Evolutionary conservation across 108 stramenopile genomes (phyloP), one percentile per base, ranked within the genome.

Genomic region (Skeletonema tropicum): DNA sequence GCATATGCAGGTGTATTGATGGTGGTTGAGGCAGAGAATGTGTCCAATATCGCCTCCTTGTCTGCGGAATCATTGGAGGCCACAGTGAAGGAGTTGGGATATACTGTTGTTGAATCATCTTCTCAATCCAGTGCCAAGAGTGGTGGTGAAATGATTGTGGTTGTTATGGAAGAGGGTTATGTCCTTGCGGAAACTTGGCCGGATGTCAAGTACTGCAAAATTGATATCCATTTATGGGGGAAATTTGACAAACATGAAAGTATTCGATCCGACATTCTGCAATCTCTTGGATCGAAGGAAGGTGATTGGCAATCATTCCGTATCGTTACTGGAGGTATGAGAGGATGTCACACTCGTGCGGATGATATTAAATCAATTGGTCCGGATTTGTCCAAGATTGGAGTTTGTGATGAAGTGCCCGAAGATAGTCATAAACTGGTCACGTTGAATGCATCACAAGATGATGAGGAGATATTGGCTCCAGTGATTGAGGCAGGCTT

Each of bases 301-400:
- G 36, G 60, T 10, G 59, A 46, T 42, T 85, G 88, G 5, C 52
- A 55, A 23, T 80, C 74, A 17, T 94, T 79, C 75, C 88, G 90
- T 49, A 83, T 94, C 67, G 88, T 94, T 57, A 85, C 84, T 63
- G 93, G 93, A 55, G 93, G 93, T 23, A 94, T 94, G 89, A 84
- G 83, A 63, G 93, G 90, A 49, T 80, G 79, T 17, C 69, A 77
- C 39, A 88, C 86, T 35, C 91, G 95, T 92, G 82, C 83, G 32
- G 86, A 92, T 29, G 95, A 96, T 71, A 83, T 83, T 11, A 80
- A 83, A 38, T 79, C 83, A 21, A 84, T 87, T 45, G 95, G 95
- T 35, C 95, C 95, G 5, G 82, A 73, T 35, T 73, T 72, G 49
- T 76, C 64, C 46, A 76, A 83, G 41, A 64, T 71, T 83, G 82